These are phyloP conservation scores for Blumeriella jaapii DNA, from an alignment of 2,329 filamentous ascomycete species.

Conservation along the genomic window DNA sequence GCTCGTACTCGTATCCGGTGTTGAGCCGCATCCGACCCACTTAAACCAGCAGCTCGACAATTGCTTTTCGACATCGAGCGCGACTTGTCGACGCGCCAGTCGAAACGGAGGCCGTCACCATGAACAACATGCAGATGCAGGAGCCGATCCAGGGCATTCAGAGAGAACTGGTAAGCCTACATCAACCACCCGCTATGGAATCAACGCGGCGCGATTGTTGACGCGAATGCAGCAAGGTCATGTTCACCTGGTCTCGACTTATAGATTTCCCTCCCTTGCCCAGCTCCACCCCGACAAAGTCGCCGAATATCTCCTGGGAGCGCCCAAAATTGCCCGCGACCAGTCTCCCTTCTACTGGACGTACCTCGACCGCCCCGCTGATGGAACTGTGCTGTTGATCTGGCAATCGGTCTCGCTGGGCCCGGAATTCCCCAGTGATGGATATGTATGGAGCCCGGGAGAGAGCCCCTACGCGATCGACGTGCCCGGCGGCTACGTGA, in stretches of 20 bases:
- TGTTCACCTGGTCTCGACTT: conserved; percentile 78
- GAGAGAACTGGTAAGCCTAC: conserved; percentile 31
- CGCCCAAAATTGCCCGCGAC: conserved; percentile 76
- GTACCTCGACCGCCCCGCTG: conserved; percentile 70
- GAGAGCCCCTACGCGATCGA: conserved; percentile 71
- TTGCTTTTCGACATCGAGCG: too few relatives aligned
- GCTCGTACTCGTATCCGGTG: too few relatives aligned
- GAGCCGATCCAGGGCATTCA: conserved; percentile 35
- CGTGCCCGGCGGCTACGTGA: conserved; percentile 53
- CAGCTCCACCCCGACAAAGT: conserved; percentile 65
- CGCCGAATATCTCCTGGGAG: conserved; percentile 71
- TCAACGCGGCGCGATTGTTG: background rate
- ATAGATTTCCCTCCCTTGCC: conserved; percentile 64
- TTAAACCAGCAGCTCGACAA: too few relatives aligned
- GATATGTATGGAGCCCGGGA: conserved; percentile 78
- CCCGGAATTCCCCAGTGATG: conserved; percentile 76
- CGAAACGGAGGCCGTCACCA: background rate
- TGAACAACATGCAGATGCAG: conserved; percentile 27
- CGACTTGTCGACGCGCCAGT: too few relatives aligned
- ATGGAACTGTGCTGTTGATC: conserved; percentile 72
- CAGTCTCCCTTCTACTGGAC: conserved; percentile 86
- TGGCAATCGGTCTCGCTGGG: conserved; percentile 75
- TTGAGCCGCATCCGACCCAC: too few relatives aligned
- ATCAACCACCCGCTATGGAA: conserved; percentile 1
- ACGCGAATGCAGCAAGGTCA: conserved; percentile 35